phyloP scores from a whole-genome alignment of 139 green algal genomes.

The Micractinium sp. region DNA sequence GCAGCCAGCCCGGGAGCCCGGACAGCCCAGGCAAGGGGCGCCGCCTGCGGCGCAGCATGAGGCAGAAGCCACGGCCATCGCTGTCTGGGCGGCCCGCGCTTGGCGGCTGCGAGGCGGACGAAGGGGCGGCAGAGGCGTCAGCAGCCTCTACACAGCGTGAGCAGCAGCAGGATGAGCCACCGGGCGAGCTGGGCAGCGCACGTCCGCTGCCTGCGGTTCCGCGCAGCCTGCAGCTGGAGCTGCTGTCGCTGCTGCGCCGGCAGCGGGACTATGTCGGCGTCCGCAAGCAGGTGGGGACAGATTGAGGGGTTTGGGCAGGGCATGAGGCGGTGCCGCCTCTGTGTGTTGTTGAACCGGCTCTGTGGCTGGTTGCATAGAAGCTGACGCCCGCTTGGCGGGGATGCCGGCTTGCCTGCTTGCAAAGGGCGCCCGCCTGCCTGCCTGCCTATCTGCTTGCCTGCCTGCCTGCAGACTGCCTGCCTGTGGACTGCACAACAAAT shows the following conservation, averaged over 20 bases:
- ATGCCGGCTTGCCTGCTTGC: neutral
- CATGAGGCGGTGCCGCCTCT: no score
- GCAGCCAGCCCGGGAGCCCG: neutral
- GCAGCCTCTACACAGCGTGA: neutral
- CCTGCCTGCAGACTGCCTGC: neutral
- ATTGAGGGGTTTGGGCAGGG: no score
- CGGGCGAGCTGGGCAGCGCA: neutral
- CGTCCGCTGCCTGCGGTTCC: neutral
- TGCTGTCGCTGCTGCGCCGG: constrained; percentile 9
- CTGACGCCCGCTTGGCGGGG: neutral
- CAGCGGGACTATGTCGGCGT: constrained; percentile 19
- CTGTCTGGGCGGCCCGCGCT: neutral
- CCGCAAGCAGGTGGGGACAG: neutral
- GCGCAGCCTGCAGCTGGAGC: neutral
- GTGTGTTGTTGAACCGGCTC: no score
- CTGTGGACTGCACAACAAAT: neutral
- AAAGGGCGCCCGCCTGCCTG: neutral
- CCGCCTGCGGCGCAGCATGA: neutral
- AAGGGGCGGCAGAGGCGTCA: neutral
- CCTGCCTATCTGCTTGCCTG: neutral
- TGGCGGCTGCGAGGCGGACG: neutral
- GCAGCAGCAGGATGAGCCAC: neutral
- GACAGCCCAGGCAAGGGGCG: neutral
- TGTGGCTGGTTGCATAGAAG: no score
- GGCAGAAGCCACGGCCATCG: neutral